Percentiles rank a stretch among this genome's conserved stretches.
phyloP scores from a whole-genome alignment of 1,284 basidiomycete genomes.

The Malassezia dermatis region DNA sequence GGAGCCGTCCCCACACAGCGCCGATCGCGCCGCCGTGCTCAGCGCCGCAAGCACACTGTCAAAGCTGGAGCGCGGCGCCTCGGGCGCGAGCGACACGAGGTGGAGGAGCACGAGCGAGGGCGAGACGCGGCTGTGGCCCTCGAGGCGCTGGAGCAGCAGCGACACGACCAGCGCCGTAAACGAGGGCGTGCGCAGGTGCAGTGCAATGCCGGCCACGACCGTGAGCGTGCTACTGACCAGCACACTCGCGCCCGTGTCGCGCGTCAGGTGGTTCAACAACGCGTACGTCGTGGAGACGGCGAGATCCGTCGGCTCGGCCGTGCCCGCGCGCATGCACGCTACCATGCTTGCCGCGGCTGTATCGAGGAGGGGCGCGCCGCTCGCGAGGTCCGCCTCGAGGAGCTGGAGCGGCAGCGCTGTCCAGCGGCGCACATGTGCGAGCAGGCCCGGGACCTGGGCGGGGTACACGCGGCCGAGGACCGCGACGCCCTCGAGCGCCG shows the following conservation, averaged over 20 bases:
- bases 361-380: constrained; percentile 65
- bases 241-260: constrained; percentile 54
- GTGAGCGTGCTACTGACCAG: constrained; percentile 76
- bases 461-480: constrained; percentile 76
- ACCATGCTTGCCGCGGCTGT: constrained; percentile 82
- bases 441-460: constrained; percentile 65
- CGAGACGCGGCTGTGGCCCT: constrained; percentile 69
- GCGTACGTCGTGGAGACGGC: constrained; percentile 93
- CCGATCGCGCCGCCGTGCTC: constrained; percentile 70
- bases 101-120: constrained; percentile 85
- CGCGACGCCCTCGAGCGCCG: constrained; percentile 68
- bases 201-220: constrained; percentile 37
- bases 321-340: constrained; percentile 72
- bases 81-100: constrained; percentile 75
- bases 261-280: constrained; percentile 78
- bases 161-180: constrained; percentile 55
- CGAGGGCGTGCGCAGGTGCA: constrained; percentile 32
- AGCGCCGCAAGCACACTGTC: constrained; percentile 74
- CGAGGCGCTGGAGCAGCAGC: constrained; percentile 79
- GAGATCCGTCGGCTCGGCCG: constrained; percentile 60
- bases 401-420: constrained; percentile 76
- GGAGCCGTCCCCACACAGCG: constrained; percentile 44
- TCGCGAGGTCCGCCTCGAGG: constrained; percentile 57
- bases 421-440: constrained; percentile 71
- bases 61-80: constrained; percentile 66